Conservation (phyloP, 345 rosid species). For the Theobroma cacao region DNA sequence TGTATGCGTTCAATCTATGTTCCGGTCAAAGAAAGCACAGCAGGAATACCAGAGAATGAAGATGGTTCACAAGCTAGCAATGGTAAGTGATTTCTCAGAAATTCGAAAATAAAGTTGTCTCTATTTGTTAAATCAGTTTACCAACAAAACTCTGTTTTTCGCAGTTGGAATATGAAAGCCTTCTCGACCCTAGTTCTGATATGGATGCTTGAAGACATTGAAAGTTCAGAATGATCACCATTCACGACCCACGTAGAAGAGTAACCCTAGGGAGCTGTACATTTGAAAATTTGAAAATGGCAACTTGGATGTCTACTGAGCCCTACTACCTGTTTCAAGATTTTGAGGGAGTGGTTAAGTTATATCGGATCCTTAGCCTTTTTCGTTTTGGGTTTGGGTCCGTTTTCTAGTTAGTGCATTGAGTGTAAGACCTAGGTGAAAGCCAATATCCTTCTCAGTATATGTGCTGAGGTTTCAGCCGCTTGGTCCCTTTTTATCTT, state of each 20-base stretch:
- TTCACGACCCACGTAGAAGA: neutral
- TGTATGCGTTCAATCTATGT: conserved; percentile 84
- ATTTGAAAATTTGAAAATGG: conserved; percentile 21
- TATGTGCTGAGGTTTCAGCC: too few species aligned
- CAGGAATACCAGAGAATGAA: conserved; percentile 86
- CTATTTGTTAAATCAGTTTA: neutral
- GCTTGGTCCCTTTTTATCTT: too few species aligned
- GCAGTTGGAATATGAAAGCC: conserved; percentile 69
- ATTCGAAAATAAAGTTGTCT: neutral
- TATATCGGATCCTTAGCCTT: neutral
- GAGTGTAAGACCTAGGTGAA: neutral
- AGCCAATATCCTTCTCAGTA: neutral
- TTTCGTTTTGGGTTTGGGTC: neutral
- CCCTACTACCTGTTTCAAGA: conserved; percentile 16
- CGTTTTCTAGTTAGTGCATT: neutral
- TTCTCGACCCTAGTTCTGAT: conserved; percentile 24
- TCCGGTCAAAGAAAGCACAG: conserved; percentile 95
- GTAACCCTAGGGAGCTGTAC: conserved; percentile 5
- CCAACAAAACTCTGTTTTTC: conserved; percentile 10
- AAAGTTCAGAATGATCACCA: neutral
- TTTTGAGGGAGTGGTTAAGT: conserved; percentile 15
- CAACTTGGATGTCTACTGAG: neutral
- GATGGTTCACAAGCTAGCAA: conserved; percentile 56
- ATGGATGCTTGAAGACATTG: conserved; percentile 28
- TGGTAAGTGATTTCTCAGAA: conserved; percentile 38